These are phyloP conservation scores for Chlamydomonas incerta DNA, from an alignment of 139 green algal species.

Conservation along the genomic window DNA sequence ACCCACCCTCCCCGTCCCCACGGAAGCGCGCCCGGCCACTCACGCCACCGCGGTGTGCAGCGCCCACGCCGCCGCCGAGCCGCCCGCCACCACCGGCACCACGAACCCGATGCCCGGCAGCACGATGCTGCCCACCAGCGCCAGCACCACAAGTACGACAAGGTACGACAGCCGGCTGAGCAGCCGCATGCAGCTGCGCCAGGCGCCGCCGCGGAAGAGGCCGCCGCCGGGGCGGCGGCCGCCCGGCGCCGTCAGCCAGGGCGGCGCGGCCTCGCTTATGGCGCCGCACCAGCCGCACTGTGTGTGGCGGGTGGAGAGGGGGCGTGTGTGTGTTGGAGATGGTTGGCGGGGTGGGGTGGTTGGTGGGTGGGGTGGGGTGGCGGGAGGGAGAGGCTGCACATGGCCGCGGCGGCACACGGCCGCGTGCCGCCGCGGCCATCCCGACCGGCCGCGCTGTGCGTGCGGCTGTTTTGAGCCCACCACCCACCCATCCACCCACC, in stretches of 20 bases:
- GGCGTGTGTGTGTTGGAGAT: too few species aligned
- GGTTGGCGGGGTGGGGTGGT: too few species aligned
- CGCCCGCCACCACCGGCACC: not conserved
- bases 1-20: too few species aligned
- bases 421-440: too few species aligned
- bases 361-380: not conserved
- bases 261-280: conserved; percentile 22
- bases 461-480: too few species aligned
- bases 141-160: conserved; percentile 6
- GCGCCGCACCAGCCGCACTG: conserved; percentile 52
- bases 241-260: not conserved
- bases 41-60: conserved; percentile 29
- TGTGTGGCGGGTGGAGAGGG: too few species aligned
- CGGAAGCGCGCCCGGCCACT: too few species aligned
- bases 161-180: not conserved
- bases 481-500: not conserved
- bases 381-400: not conserved
- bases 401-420: not conserved
- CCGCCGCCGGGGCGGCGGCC: too few species aligned
- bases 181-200: not conserved
- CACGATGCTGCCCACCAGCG: not conserved
- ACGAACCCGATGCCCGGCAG: conserved; percentile 28
- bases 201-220: not conserved
- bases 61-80: not conserved
- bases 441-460: too few species aligned